Evolutionary conservation across 2,329 filamentous ascomycete species (phyloP).

Genomic region (Lasiodiplodia gonubiensis): DNA sequence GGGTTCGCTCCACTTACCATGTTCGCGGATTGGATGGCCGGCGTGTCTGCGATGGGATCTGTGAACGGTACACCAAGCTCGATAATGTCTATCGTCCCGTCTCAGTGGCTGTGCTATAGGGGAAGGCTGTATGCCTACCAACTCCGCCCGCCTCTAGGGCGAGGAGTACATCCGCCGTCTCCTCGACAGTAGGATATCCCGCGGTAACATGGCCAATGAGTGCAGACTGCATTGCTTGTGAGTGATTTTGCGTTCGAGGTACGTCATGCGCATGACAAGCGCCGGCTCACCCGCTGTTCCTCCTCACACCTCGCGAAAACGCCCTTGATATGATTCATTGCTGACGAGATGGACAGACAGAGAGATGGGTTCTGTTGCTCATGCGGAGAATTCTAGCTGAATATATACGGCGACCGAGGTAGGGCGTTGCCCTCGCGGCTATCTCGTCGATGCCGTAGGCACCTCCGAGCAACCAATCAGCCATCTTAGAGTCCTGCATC

Average conservation of each 20-base stretch:
- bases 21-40: constrained; percentile 87
- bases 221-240: constrained; percentile 56
- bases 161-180: constrained; percentile 76
- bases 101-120: not conserved
- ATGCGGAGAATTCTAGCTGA: not conserved
- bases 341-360: not conserved
- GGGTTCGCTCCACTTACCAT: constrained; percentile 59
- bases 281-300: constrained; percentile 5
- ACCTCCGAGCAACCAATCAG: not conserved
- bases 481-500: not conserved
- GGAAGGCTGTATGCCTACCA: constrained; percentile 59
- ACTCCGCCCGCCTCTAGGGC: constrained; percentile 91
- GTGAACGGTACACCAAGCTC: constrained; percentile 97
- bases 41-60: constrained; percentile 96
- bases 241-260: not conserved
- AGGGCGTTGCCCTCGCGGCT: not conserved
- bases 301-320: not conserved
- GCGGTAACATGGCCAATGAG: constrained; percentile 96
- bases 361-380: not conserved
- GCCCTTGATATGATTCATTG: constrained; percentile 18
- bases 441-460: not conserved
- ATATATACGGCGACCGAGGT: not conserved
- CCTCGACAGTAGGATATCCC: constrained; percentile 80
- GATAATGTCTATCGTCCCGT: constrained; percentile 73
- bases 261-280: not conserved